These are phyloP conservation scores for Castanopsis chinensis DNA, from an alignment of 306 rosid genomes.

Conservation along the genomic window DNA sequence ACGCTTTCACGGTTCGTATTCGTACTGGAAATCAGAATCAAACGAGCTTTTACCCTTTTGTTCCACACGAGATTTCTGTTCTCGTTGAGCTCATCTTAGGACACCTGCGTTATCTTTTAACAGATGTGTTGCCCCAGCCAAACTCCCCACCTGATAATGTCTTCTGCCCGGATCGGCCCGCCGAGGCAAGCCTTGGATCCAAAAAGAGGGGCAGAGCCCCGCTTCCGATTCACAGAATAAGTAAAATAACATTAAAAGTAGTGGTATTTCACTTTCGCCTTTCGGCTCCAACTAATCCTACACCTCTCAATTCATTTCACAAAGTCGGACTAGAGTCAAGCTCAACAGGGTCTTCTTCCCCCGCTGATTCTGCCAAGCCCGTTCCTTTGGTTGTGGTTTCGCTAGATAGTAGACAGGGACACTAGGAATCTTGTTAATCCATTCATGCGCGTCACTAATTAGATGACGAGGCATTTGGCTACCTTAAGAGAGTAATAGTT, in stretches of 20 bases:
- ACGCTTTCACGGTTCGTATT: too few relatives aligned
- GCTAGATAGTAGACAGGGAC: neutral
- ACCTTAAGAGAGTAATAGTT: slow-evolving; percentile 46
- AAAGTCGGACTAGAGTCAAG: too few relatives aligned
- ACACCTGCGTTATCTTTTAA: too few relatives aligned
- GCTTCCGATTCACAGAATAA: slow-evolving; percentile 46
- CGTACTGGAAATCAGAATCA: too few relatives aligned
- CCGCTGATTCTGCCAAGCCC: too few relatives aligned
- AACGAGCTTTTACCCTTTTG: too few relatives aligned
- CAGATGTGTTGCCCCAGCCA: slow-evolving; percentile 26
- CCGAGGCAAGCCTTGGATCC: slow-evolving; percentile 10
- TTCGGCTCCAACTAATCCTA: slow-evolving; percentile 10
- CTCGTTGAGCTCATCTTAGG: too few relatives aligned
- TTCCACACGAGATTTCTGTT: too few relatives aligned
- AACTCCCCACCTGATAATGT: slow-evolving; percentile 23
- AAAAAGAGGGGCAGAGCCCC: slow-evolving; percentile 16
- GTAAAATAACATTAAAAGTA: slow-evolving; percentile 58
- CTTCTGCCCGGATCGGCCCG: slow-evolving; percentile 13
- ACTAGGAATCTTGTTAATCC: slow-evolving; percentile 58
- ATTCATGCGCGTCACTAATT: slow-evolving; percentile 78
- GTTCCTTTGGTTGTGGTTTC: neutral
- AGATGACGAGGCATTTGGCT: slow-evolving; percentile 73
- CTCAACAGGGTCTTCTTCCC: too few relatives aligned
- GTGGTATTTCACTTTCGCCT: slow-evolving; percentile 46
- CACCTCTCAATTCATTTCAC: neutral